A percentile compares a stretch with the other conserved stretches of the same genome.
Conservation (phyloP, 441 rosid species). For the Capsella rubella region DNA sequence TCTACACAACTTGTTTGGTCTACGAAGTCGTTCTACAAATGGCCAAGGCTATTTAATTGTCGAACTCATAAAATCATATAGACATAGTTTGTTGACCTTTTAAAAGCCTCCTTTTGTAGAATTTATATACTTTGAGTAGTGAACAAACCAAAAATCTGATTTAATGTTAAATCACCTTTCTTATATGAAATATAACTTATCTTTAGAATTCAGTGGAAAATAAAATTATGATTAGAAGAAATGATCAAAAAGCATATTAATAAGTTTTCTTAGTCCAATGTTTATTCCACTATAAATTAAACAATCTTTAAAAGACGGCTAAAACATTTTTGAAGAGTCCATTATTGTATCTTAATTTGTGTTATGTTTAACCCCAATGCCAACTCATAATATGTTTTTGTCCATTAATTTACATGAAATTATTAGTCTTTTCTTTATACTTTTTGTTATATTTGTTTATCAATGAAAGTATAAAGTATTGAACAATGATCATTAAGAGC, state of each 20-base stretch:
- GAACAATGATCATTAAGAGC: background rate
- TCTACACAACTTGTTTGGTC: constrained; percentile 30
- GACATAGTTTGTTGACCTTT: constrained; percentile 33
- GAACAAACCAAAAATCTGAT: background rate
- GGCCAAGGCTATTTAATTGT: constrained; percentile 15
- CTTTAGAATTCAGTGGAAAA: constrained; percentile 2
- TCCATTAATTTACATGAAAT: background rate
- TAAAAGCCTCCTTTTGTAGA: background rate
- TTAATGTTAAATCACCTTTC: background rate
- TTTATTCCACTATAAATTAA: constrained; percentile 10
- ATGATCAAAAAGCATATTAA: constrained; percentile 4
- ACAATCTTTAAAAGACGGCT: constrained; percentile 23
- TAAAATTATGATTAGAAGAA: constrained; percentile 3
- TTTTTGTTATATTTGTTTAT: background rate
- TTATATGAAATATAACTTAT: background rate
- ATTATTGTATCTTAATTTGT: background rate
- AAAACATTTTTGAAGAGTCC: constrained; percentile 29
- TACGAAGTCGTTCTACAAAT: constrained; percentile 28
- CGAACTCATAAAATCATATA: constrained; percentile 10
- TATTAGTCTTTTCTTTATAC: background rate
- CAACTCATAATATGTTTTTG: background rate
- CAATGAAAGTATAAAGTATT: background rate
- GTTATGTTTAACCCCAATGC: background rate
- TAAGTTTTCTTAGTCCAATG: background rate
- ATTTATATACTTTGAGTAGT: constrained; percentile 1